Evolutionary conservation across 257 asterid genomes (phyloP).

Genomic region (Fraxinus pennsylvanica): DNA sequence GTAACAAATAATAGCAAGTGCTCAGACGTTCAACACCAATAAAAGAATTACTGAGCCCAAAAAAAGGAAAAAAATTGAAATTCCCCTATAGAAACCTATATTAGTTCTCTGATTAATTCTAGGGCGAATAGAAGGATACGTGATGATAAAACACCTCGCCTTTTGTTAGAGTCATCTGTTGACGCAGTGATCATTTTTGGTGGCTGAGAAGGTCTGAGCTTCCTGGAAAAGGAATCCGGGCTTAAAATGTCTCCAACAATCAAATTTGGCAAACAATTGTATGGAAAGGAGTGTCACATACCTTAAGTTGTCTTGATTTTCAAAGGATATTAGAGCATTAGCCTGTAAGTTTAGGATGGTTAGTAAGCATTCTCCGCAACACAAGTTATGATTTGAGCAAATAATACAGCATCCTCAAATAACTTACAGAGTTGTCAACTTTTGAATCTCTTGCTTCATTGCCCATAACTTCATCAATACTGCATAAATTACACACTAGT

Average conservation of each 20-base stretch:
- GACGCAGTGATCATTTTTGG: conserved; percentile 69
- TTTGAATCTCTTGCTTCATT: conserved; percentile 63
- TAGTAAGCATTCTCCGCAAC: conserved; percentile 23
- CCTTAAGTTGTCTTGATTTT: conserved; percentile 60
- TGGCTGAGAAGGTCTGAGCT: conserved; percentile 58
- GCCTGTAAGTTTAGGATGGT: conserved; percentile 50
- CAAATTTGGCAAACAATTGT: conserved; percentile 16
- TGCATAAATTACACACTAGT: conserved; percentile 45
- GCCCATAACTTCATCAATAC: conserved; percentile 84
- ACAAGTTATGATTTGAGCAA: conserved; percentile 17
- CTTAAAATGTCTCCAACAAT: conserved; percentile 26
- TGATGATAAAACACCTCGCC: conserved; percentile 63
- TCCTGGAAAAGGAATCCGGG: conserved; percentile 52
- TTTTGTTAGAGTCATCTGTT: conserved; percentile 75
- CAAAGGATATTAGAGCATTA: conserved; percentile 44
- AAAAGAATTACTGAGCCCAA: background rate
- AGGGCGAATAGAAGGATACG: conserved; percentile 71
- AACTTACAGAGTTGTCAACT: conserved; percentile 56
- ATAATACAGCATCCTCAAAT: conserved; percentile 12
- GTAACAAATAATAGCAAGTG: background rate
- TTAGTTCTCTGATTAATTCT: conserved; percentile 22
- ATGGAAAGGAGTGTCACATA: conserved; percentile 28
- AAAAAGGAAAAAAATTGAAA: background rate
- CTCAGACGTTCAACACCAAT: background rate
- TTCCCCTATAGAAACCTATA: conserved; percentile 18